Percentiles rank a stretch among this genome's conserved stretches.
phyloP scores from a whole-genome alignment of 2,329 filamentous ascomycete species.

The Paraphaeosphaeria minitans region DNA sequence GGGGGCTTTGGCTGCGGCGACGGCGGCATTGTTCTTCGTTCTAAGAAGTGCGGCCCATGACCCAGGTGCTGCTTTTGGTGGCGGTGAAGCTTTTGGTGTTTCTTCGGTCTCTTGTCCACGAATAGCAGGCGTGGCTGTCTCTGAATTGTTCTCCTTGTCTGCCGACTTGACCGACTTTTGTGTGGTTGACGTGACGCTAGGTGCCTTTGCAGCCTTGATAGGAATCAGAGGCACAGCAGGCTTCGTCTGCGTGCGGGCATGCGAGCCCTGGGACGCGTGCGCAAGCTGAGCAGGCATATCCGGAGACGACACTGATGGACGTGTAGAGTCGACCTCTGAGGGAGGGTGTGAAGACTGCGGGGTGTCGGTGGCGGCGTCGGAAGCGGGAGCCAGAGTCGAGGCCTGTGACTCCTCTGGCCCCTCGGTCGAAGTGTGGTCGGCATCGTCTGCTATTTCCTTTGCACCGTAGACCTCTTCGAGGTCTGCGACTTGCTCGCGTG shows the following conservation, averaged over 20 bases:
- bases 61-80: slow-evolving; percentile 58
- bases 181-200: slow-evolving; percentile 42
- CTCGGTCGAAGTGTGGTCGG: slow-evolving; percentile 49
- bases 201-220: slow-evolving; percentile 49
- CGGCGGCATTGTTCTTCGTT: slow-evolving; percentile 51
- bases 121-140: slow-evolving; percentile 12
- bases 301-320: slow-evolving; percentile 62
- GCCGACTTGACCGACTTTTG: slow-evolving; percentile 42
- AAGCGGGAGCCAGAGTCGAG: slow-evolving; percentile 52
- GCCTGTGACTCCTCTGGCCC: slow-evolving; percentile 48
- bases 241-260: slow-evolving; percentile 51
- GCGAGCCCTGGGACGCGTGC: slow-evolving; percentile 41
- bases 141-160: slow-evolving; percentile 23
- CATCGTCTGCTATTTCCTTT: slow-evolving; percentile 23
- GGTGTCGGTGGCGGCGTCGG: slow-evolving; percentile 58
- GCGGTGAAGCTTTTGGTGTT: slow-evolving; percentile 48
- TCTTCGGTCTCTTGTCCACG: slow-evolving; percentile 35
- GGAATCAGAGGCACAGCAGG: slow-evolving; percentile 60
- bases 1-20: slow-evolving; percentile 36
- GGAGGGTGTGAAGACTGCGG: slow-evolving; percentile 63
- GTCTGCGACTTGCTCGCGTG: slow-evolving; percentile 46
- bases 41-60: slow-evolving; percentile 74
- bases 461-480: slow-evolving; percentile 14
- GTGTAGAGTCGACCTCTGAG: slow-evolving; percentile 61
- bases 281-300: slow-evolving; percentile 44